These are phyloP conservation scores for Colletotrichum siamense DNA, from an alignment of 2,329 filamentous ascomycete species.

Conservation along the genomic window DNA sequence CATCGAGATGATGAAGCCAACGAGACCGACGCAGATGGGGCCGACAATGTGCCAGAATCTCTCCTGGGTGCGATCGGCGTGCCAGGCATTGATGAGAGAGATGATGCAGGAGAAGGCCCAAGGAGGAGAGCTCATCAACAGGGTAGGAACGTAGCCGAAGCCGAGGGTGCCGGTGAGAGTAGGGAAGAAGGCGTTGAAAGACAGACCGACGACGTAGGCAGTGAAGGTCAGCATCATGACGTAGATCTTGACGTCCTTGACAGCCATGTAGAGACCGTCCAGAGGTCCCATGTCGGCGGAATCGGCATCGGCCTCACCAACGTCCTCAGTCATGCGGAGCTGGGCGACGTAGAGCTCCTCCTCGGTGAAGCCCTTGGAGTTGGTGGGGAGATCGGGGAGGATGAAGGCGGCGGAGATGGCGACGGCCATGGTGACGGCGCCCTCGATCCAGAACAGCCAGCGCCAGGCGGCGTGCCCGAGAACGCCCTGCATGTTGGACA, in stretches of 20 bases:
- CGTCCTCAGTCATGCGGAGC: conserved; percentile 61
- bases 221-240: conserved; percentile 68
- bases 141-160: conserved; percentile 55
- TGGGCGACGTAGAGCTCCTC: conserved; percentile 63
- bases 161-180: conserved; percentile 58
- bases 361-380: conserved; percentile 62
- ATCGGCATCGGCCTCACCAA: conserved; percentile 61
- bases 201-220: conserved; percentile 63
- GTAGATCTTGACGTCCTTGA: conserved; percentile 68
- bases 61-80: conserved; percentile 60
- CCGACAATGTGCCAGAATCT: conserved; percentile 64
- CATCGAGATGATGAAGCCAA: conserved; percentile 67
- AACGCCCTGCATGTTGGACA: conserved; percentile 62
- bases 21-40: conserved; percentile 57
- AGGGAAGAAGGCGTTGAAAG: conserved; percentile 66
- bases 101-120: conserved; percentile 65
- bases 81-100: conserved; percentile 60
- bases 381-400: conserved; percentile 60
- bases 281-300: conserved; percentile 53
- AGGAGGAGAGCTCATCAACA: conserved; percentile 62
- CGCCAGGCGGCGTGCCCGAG: conserved; percentile 62
- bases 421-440: conserved; percentile 54
- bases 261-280: conserved; percentile 61
- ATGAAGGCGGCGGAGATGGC: conserved; percentile 53
- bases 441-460: conserved; percentile 68